A percentile compares a stretch with the other conserved stretches of the same genome.
Conservation (phyloP, 2,329 filamentous ascomycete species). For the Calonectria naviculata region DNA sequence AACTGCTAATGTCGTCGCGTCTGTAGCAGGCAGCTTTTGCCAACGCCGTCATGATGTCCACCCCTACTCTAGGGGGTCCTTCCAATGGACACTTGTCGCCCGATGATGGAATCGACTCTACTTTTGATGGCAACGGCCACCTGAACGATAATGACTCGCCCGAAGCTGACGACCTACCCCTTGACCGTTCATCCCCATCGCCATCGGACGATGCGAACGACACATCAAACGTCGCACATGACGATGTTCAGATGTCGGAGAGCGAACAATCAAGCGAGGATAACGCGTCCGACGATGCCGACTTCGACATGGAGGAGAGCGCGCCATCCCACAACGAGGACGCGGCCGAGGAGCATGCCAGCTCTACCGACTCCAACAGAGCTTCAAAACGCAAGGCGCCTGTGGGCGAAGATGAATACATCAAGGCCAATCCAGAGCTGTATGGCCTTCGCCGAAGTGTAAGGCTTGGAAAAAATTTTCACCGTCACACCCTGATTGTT, state of each 20-base stretch:
- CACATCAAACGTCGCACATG: conserved; percentile 51
- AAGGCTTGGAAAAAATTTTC: conserved; percentile 54
- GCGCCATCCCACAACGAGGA: conserved; percentile 58
- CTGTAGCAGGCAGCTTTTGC: conserved; percentile 65
- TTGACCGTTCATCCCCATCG: conserved; percentile 57
- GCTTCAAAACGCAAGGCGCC: conserved; percentile 78
- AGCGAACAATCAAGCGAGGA: conserved; percentile 61
- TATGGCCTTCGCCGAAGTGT: conserved; percentile 96
- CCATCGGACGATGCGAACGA: conserved; percentile 57
- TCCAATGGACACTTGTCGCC: conserved; percentile 75
- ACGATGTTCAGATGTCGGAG: conserved; percentile 55
- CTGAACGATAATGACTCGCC: conserved; percentile 78
- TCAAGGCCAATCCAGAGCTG: conserved; percentile 90
- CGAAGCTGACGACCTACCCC: conserved; percentile 72
- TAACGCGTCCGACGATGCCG: conserved; percentile 73
- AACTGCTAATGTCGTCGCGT: conserved; percentile 50
- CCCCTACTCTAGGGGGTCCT: conserved; percentile 69
- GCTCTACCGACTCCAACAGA: conserved; percentile 77
- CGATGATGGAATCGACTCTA: conserved; percentile 56
- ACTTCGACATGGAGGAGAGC: conserved; percentile 80
- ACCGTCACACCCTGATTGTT: conserved; percentile 39
- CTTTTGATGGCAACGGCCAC: conserved; percentile 49
- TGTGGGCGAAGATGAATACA: conserved; percentile 82
- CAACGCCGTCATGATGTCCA: conserved; percentile 73
- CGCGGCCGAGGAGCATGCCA: conserved; percentile 67